Evolutionary conservation across 371 early-diverging fungal species (phyloP), one percentile per base, ranked within the genome.

Genomic region (Fennellomyces sp.): DNA sequence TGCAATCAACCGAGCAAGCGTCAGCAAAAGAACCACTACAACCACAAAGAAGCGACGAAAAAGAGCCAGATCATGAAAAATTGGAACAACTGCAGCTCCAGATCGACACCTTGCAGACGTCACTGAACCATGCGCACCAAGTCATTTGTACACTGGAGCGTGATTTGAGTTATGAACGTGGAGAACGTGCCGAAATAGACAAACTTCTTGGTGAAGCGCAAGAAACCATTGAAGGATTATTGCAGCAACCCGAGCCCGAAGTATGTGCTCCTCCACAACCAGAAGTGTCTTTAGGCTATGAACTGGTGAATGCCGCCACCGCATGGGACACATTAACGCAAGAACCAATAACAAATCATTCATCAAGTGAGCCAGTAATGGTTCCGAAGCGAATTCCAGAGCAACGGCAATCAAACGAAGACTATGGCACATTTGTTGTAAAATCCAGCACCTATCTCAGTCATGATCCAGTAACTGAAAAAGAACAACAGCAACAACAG

Each of bases 201-300:
- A 56, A 52, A 10, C 50, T 66, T 28, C 31, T 56, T 17, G 47
- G 42, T 8, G 62, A 66, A 31, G 62, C 66, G 13, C 66, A 66
- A 45, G 66, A 66, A 15, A 56, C 42, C 3, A 60, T 65, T 26
- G 60, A 65, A 48, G n/a, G n/a, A 29, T 33, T 56, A 7, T 12
- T 23, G 12, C 21, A 52, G 35, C 10, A 52, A 21, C 21, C 3
- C 5, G 25, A 12, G n/a, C n/a, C n/a, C n/a, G n/a, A n/a, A n/a
- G n/a, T n/a, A n/a, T n/a, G n/a, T 26, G 25, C 49, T 10, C 0
- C 26, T 23, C 31, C n/a, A 13, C 41, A 41, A 41, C 41, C 10
- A 19, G 45, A 38, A 19, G 15, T 29, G 48, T 57, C 63, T 2
- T 27, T 57, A 6, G 63, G 63, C 17, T 57, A 63, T 17, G 63